phyloP scores from a whole-genome alignment of 441 rosid genomes.

The Pelargonium myrrhifolium region DNA sequence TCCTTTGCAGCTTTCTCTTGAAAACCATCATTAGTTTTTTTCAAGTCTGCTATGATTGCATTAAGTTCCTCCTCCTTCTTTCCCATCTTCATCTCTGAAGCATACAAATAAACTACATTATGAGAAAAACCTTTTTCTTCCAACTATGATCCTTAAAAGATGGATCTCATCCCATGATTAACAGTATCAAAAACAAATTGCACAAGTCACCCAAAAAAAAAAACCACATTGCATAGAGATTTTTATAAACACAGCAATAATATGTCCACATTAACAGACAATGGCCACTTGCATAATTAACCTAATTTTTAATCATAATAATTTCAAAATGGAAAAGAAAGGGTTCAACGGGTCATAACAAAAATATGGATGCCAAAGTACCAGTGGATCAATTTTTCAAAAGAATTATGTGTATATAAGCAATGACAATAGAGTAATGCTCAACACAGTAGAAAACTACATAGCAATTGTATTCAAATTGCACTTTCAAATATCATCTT shows the following conservation, averaged over 20 bases:
- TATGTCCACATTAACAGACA: too few species aligned
- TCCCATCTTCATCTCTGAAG: constrained; percentile 53
- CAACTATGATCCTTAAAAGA: not conserved
- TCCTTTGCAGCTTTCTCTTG: constrained; percentile 53
- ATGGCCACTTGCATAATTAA: too few species aligned
- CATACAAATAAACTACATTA: constrained; percentile 17
- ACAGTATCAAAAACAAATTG: not conserved
- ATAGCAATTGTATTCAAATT: not conserved
- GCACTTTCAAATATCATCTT: not conserved
- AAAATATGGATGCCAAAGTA: not conserved
- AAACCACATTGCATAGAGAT: too few species aligned
- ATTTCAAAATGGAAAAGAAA: not conserved
- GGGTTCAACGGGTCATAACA: not conserved
- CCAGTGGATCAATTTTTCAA: not conserved
- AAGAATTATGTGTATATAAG: too few species aligned
- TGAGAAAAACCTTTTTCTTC: not conserved
- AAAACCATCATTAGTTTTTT: constrained; percentile 38
- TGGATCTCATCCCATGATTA: not conserved
- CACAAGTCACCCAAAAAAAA: too few species aligned
- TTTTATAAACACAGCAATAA: too few species aligned
- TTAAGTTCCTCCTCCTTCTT: constrained; percentile 43
- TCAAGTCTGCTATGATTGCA: constrained; percentile 39
- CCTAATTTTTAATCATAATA: too few species aligned
- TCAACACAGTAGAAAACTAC: not conserved
- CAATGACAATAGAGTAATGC: not conserved